phyloP scores from a whole-genome alignment of 1,139 yeast species.

The Geotrichum aggregatum region DNA sequence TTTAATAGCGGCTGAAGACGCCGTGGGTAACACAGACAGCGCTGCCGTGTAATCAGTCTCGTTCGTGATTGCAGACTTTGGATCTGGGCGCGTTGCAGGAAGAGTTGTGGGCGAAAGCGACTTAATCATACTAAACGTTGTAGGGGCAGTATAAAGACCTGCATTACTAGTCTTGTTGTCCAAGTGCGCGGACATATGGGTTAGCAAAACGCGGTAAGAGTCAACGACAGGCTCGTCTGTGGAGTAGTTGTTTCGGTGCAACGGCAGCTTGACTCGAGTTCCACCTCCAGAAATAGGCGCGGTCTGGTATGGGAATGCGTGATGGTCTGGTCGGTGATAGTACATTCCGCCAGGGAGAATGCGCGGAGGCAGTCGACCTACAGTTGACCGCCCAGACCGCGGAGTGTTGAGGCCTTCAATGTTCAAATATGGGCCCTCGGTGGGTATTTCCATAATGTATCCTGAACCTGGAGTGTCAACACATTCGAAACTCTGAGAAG shows the following conservation, averaged over 20 bases:
- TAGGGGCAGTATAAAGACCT: background rate
- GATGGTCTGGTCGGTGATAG: constrained; percentile 6
- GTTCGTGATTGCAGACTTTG: background rate
- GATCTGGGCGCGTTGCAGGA: background rate
- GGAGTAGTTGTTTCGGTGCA: background rate
- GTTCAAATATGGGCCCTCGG: constrained; percentile 3
- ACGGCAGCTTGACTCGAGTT: background rate
- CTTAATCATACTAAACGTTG: too few relatives aligned
- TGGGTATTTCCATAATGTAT: background rate
- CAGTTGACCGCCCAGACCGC: background rate
- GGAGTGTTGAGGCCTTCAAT: constrained; percentile 18
- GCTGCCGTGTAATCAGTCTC: background rate
- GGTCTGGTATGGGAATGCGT: background rate
- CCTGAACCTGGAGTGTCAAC: constrained; percentile 2
- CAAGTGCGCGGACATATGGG: constrained; percentile 14
- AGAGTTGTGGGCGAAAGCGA: background rate
- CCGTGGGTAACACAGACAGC: background rate
- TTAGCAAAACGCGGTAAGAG: constrained; percentile 11
- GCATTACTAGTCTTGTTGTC: background rate
- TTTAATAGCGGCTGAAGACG: constrained; percentile 5
- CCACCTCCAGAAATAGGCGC: background rate
- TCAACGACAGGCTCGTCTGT: constrained; percentile 12
- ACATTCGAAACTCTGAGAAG: background rate
- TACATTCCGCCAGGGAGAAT: background rate
- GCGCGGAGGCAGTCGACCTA: background rate